Evolutionary conservation across 495 filamentous ascomycete genomes (phyloP), one percentile per base, ranked within the genome.

Genomic region (Bacidia rubella): DNA sequence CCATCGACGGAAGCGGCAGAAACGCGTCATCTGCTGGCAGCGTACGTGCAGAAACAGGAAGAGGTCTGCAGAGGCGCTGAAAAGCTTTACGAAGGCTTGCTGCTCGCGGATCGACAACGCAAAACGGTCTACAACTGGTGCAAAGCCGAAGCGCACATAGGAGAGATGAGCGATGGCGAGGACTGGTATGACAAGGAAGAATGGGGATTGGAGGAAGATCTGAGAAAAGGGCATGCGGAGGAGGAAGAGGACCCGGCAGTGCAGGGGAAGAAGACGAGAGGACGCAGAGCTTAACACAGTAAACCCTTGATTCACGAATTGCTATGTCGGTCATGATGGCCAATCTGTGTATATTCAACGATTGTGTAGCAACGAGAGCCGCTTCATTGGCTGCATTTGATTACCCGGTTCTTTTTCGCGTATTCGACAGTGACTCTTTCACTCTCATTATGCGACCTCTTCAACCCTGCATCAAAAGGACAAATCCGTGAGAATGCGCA

Each of bases 111-210:
- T 58, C 78, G 85, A 25, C 79, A 87, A 71, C 78, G 89, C 43
- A 79, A 82, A 52, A 74, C 81, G 42, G 87, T 97, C 11, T 75
- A 84, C 62, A 80, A 85, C 54, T 94, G 87, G 85, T 78, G 76
- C 49, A 90, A 93, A 65, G 87, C 92, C 0, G 93, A 98, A 66
- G 86, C 80, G 3, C 92, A 96, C 61, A 75, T 85, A 22, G 88
- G 87, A 1, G 78, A 83, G 49, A 70, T 95, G 79, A 90, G 84
- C 29, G 90, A 96, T 60, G 87, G 87, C 2, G 90, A 96, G 69
- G 90, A 96, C 63, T 96, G 90, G 88, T 93, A 93, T 64, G 90
- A 96, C 61, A 79, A 78, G 52, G 86, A 92, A 62, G 83, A 85
- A 70, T 95, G 87, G 90, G 81, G 81, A 2, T 64, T 96, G 40